These are phyloP conservation scores for Wickerhamomyces strasburgensis DNA, from an alignment of 805 yeast species.

Conservation along the genomic window DNA sequence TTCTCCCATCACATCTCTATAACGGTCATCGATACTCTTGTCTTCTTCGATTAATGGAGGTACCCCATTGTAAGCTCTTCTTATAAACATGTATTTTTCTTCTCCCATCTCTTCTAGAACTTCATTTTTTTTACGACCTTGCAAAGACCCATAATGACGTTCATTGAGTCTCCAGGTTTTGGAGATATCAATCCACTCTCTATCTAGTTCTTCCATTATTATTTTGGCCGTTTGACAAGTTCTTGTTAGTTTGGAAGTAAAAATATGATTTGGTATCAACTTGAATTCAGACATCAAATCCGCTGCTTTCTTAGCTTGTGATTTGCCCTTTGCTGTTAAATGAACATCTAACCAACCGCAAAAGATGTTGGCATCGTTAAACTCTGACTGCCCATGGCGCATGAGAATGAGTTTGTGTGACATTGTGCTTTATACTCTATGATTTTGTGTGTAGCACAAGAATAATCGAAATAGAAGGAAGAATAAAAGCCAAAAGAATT, in stretches of 20 bases:
- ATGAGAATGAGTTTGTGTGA: conserved; percentile 45
- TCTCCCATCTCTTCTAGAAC: conserved; percentile 63
- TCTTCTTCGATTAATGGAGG: conserved; percentile 50
- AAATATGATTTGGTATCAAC: conserved; percentile 52
- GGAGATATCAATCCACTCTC: conserved; percentile 46
- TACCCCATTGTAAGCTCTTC: conserved; percentile 74
- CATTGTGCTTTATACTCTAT: conserved; percentile 8
- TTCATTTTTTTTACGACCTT: conserved; percentile 69
- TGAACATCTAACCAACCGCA: conserved; percentile 85
- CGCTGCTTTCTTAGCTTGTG: conserved; percentile 66
- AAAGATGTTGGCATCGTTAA: conserved; percentile 70
- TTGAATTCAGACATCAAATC: conserved; percentile 46
- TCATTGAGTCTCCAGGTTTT: conserved; percentile 80
- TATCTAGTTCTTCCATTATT: conserved; percentile 51
- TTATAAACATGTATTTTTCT: conserved; percentile 70
- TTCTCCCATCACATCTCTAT: conserved; percentile 32
- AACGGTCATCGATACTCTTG: conserved; percentile 31
- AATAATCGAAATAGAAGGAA: too few relatives aligned
- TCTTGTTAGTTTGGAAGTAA: conserved; percentile 68
- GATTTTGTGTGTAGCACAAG: too few relatives aligned
- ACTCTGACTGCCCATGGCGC: conserved; percentile 80
- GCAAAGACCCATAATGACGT: conserved; percentile 80
- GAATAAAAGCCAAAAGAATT: too few relatives aligned
- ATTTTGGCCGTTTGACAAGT: conserved; percentile 72
- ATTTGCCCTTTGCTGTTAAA: conserved; percentile 59